Evolutionary conservation across 2,329 filamentous ascomycete species (phyloP), one percentile per base, ranked within the genome.

Genomic region (Sclerotinia trifoliorum): DNA sequence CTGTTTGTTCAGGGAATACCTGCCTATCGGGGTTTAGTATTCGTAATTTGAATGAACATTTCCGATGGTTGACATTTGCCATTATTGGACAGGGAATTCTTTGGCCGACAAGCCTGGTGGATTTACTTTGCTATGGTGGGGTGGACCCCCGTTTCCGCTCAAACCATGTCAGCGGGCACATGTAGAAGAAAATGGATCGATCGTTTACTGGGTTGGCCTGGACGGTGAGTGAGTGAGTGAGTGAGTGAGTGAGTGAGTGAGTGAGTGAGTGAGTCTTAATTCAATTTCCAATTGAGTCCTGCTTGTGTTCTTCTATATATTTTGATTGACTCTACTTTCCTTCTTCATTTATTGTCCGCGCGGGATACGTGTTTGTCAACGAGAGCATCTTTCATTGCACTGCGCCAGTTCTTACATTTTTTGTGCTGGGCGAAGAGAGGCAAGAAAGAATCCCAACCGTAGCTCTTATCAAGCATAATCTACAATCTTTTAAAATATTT

Each of bases 21-120:
- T 62, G 44, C 58, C 44, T 62, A 62, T 49, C 21, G 6, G 17
- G n/a, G 58, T 6, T 21, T 62, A 62, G 58, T 19, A 21, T 54
- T 55, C 11, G 11, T 55, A 21, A 55, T 35, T 35, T 29, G 7
- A 4, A n/a, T n/a, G 15, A 24, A 35, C 21, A 35, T 17, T 24
- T 15, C 15, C 13, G 5, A 2, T 26, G 5, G 24, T 49, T 24
- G 44, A 19, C 11, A 35, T 7, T 35, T 26, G 44, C 58, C 35
- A 35, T 35, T 39, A 62, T 62, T 35, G 58, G 29, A 35, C 19
- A n/a, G 29, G 44, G 49, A 35, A 6, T n/a, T 26, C 15, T 35
- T 39, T 62, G 35, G 29, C 29, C 8, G 10, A 32, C 29, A 11
- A 24, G 19, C 58, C 17, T 11, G 21, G 57, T 24, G 42, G 26